phyloP scores from a whole-genome alignment of 805 yeast genomes.

The Kodamaea neixiangensis region DNA sequence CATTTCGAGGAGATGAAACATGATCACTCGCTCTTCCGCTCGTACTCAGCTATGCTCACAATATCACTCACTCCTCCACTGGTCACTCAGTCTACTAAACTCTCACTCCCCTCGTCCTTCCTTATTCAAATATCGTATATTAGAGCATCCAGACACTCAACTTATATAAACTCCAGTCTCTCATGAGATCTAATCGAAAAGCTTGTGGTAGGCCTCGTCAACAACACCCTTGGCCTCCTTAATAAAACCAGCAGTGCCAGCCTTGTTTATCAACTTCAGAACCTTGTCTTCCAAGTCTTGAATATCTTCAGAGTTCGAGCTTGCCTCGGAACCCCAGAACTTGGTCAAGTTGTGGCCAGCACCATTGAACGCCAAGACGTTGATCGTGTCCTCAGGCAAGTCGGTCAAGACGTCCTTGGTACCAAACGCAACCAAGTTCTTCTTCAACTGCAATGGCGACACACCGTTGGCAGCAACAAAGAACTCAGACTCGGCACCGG shows the following conservation, averaged over 20 bases:
- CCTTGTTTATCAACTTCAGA: conserved; percentile 22
- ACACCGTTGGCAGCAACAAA: conserved; percentile 41
- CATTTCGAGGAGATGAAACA: too few species aligned
- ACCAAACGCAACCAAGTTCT: conserved; percentile 53
- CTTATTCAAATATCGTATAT: background rate
- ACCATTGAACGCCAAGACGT: conserved; percentile 61
- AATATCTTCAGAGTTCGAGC: conserved; percentile 5
- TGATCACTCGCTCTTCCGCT: too few species aligned
- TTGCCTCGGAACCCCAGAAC: conserved; percentile 47
- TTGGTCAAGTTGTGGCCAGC: conserved; percentile 55
- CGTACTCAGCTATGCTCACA: too few species aligned
- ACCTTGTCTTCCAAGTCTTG: conserved; percentile 19
- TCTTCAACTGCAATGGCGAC: conserved; percentile 56
- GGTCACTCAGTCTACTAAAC: too few species aligned
- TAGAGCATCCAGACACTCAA: conserved; percentile 5
- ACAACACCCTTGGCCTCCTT: conserved; percentile 29
- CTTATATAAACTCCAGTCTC: background rate
- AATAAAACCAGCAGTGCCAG: conserved; percentile 22
- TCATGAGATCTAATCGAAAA: background rate
- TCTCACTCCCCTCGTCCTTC: background rate
- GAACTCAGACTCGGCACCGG: conserved; percentile 52
- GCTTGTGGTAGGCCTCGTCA: conserved; percentile 25
- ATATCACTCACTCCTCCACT: too few species aligned
- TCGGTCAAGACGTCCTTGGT: conserved; percentile 48
- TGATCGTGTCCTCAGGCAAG: conserved; percentile 52